Conservation (phyloP, 495 filamentous ascomycete genomes). For the Penicillium macrosclerotiorum region DNA sequence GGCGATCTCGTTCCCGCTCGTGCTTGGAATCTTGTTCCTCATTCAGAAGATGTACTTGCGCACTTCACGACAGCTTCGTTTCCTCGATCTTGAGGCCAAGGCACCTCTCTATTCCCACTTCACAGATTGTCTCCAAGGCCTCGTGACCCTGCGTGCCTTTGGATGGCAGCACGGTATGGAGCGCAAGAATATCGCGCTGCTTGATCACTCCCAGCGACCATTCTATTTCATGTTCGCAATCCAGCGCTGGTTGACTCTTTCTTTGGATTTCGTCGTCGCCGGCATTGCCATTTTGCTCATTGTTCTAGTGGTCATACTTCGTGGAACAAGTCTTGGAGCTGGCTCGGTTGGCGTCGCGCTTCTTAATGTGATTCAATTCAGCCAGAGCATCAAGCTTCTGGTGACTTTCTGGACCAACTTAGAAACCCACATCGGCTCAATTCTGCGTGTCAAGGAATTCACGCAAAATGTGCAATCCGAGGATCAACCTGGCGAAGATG, state of each 20-base stretch:
- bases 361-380: conserved; percentile 56
- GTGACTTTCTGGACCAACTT: conserved; percentile 58
- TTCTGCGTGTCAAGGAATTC: conserved; percentile 59
- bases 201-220: conserved; percentile 60
- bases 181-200: conserved; percentile 42
- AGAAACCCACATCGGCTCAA: conserved; percentile 56
- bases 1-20: conserved; percentile 50
- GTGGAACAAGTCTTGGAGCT: conserved; percentile 38
- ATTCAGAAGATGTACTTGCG: conserved; percentile 62
- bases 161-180: conserved; percentile 51
- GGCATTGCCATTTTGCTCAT: conserved; percentile 49
- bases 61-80: conserved; percentile 62
- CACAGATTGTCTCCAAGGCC: conserved; percentile 49
- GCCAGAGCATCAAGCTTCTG: conserved; percentile 48
- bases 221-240: conserved; percentile 58
- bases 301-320: conserved; percentile 41
- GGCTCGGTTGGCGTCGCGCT: conserved; percentile 58
- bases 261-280: conserved; percentile 49
- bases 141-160: conserved; percentile 55
- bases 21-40: conserved; percentile 46
- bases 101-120: conserved; percentile 60
- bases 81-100: conserved; percentile 62
- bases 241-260: conserved; percentile 53
- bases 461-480: conserved; percentile 49
- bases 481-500: conserved; percentile 39